A percentile compares a stretch with the other conserved stretches of the same genome.
Evolutionary conservation across 371 early-diverging fungal species (phyloP).

Genomic region (Apophysomyces variabilis): DNA sequence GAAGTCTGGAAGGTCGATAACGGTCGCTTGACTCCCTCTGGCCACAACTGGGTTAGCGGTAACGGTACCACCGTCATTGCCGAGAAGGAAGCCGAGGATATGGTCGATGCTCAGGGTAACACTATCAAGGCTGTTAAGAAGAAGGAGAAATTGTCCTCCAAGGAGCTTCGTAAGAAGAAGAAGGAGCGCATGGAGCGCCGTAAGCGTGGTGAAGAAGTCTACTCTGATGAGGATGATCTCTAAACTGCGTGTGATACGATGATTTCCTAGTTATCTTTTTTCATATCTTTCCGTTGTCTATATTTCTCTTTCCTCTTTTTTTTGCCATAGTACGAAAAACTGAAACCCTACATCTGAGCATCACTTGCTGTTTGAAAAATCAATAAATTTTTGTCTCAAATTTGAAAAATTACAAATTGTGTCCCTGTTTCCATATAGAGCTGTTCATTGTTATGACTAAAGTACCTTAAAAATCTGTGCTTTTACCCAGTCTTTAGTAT

Average conservation of each 20-base stretch:
- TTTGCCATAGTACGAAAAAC: conserved; percentile 7
- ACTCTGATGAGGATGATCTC: conserved; percentile 53
- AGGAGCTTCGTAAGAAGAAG: conserved; percentile 61
- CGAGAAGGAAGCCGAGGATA: conserved; percentile 47
- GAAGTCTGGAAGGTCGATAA: conserved; percentile 81
- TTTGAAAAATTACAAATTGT: neutral
- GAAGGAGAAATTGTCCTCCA: conserved; percentile 54
- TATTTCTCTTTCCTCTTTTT: conserved; percentile 3
- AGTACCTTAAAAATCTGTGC: no score
- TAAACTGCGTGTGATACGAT: conserved; percentile 22
- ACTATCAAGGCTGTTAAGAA: conserved; percentile 51
- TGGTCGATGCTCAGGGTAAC: conserved; percentile 58
- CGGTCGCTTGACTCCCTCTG: conserved; percentile 60
- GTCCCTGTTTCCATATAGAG: no score
- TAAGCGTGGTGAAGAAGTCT: conserved; percentile 63
- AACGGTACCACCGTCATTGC: conserved; percentile 43
- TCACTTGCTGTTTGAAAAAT: conserved; percentile 10
- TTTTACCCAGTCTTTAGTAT: no score
- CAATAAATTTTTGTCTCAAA: conserved; percentile 9
- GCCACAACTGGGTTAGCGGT: conserved; percentile 60
- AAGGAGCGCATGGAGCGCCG: conserved; percentile 63
- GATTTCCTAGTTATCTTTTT: conserved; percentile 6
- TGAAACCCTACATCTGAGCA: conserved; percentile 1
- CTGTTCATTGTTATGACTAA: no score
- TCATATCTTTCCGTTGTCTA: conserved; percentile 7